Evolutionary conservation across 2,329 filamentous ascomycete species (phyloP).

Genomic region (Pyricularia grisea): DNA sequence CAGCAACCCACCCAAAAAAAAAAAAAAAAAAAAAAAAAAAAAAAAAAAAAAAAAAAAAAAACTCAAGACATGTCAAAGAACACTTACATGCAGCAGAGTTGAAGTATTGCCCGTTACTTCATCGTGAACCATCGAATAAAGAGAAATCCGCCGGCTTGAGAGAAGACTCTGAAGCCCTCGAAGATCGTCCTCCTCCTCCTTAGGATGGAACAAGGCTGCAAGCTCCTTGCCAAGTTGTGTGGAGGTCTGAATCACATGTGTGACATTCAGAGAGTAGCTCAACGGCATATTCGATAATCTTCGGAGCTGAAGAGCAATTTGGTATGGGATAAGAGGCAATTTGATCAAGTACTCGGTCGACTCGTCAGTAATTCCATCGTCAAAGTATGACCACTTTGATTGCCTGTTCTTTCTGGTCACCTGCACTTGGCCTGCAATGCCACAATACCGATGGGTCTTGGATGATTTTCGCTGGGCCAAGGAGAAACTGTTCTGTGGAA

Average conservation of each 20-base stretch:
- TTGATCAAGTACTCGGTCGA: neutral
- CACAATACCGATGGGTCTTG: neutral
- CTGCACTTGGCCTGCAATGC: neutral
- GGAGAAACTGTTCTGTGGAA: neutral
- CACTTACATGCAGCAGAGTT: neutral
- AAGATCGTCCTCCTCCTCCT: neutral
- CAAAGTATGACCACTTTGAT: neutral
- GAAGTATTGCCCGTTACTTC: neutral
- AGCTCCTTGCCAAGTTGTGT: neutral
- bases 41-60: no score
- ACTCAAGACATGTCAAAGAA: no score
- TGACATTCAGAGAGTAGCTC: neutral
- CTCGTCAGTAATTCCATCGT: neutral
- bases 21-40: no score
- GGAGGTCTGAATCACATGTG: neutral
- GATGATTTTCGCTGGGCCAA: neutral
- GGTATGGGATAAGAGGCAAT: neutral
- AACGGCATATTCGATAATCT: neutral
- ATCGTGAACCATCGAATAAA: neutral
- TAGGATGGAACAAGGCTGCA: neutral
- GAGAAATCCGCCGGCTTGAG: neutral
- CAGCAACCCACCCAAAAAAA: neutral
- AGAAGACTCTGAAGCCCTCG: neutral
- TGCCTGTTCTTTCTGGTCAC: neutral
- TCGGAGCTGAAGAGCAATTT: neutral